Evolutionary conservation across 176 grass and related monocot genomes (phyloP), one percentile per base, ranked within the genome.

Genomic region (Elymus sibiricus): DNA sequence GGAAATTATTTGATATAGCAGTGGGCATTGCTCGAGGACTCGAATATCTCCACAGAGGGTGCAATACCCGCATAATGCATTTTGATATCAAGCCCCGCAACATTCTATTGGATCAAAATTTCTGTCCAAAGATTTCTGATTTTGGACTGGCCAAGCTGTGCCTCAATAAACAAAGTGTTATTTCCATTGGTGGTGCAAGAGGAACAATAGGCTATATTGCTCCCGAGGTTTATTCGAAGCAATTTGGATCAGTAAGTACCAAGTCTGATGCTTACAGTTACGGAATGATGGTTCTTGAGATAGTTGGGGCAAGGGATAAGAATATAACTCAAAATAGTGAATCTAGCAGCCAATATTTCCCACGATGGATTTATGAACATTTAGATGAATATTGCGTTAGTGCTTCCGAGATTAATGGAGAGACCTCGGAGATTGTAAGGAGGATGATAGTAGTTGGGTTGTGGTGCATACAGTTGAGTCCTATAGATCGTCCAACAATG

Each of bases 281-380:
- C n/a, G 88, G 88, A 68, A 89, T 89, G 88, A 81, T 89, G 83
- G 49, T 89, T 0, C 88, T 89, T 42, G 83, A 89, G 28, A 89
- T 89, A 61, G 70, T 89, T 76, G 88, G 88, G 63, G 88, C 77
- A 82, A 81, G 83, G 14, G 73, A 81, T 17, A 66, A 31, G 16
- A 90, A 82, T 27, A n/a, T 27, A 0, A 19, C 11, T 40, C 38
- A 22, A 59, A 46, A 19, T 5, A 67, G 19, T 66, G 47, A 67
- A 21, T 5, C 24, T 35, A 76, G 46, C 13, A 87, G 61, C 46
- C 76, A 87, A 11, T 91, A 87, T 76, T 91, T 87, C 26, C 85
- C 85, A 4, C 85, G 84, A 1, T 87, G 75, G 85, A 61, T 91
- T 40, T 84, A 85, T 76, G 77, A 89, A 25, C 19, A 89, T 69